These are phyloP conservation scores for Skeletonema costatum DNA, from an alignment of 108 stramenopile species.

Conservation along the genomic window DNA sequence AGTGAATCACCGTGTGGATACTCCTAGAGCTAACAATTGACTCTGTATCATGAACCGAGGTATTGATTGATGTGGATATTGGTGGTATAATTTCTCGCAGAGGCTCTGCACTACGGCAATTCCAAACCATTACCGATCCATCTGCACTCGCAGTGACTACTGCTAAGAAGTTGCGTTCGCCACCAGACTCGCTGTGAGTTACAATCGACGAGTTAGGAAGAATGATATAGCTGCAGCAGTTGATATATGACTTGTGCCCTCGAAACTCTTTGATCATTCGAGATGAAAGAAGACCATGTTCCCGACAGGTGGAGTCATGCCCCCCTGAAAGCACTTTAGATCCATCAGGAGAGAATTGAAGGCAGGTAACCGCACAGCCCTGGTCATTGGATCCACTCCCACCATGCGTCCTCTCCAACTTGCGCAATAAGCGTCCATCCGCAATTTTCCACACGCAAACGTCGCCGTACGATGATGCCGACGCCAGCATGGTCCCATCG, in stretches of 20 bases:
- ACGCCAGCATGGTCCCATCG: constrained; percentile 87
- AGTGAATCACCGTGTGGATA: constrained; percentile 61
- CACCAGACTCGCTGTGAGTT: background rate
- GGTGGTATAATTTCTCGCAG: constrained; percentile 59
- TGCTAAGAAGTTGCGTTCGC: constrained; percentile 24
- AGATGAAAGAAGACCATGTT: constrained; percentile 81
- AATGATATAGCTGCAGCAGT: constrained; percentile 62
- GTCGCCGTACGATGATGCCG: constrained; percentile 72
- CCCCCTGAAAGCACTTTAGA: constrained; percentile 76
- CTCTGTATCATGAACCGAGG: constrained; percentile 27
- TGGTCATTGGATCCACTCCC: constrained; percentile 22
- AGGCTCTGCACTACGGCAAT: constrained; percentile 68
- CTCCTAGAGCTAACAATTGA: constrained; percentile 43
- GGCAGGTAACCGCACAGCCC: constrained; percentile 55
- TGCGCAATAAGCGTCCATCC: constrained; percentile 79
- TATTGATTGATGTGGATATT: constrained; percentile 17
- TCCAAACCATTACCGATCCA: constrained; percentile 93
- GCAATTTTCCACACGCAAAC: constrained; percentile 84
- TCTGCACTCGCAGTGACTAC: constrained; percentile 91
- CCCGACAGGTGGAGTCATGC: constrained; percentile 67
- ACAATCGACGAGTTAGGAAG: background rate
- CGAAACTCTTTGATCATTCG: constrained; percentile 84
- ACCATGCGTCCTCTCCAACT: constrained; percentile 66
- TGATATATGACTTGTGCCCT: constrained; percentile 88
- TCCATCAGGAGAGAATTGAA: constrained; percentile 66